Evolutionary conservation across 768 basidiomycete genomes (phyloP), one percentile per base, ranked within the genome.

Genomic region (Lentinula detonsa): DNA sequence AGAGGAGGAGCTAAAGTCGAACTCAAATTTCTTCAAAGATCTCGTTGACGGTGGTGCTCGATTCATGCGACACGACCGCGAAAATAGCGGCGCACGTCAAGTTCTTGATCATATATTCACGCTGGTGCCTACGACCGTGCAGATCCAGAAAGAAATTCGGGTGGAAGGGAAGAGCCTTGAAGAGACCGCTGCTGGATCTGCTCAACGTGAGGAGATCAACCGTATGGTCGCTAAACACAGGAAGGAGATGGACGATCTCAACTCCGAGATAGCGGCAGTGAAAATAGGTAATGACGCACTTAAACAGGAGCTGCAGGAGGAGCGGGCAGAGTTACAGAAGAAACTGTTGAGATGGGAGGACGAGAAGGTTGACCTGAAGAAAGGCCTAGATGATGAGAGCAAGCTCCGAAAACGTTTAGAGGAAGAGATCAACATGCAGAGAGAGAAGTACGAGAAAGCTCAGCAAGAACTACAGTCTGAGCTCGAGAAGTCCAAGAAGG

Each of bases 1-100:
- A 34, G 56, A 57, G 31, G 28, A 23, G 13, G 23, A 57, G 34
- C 18, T 57, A 67, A 73, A 9, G 62, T 75, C 7, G 68, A 64
- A 31, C 73, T 76, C 7, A 67, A 64, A 31, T 73, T 69, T 57
- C 77, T 75, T 81, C 70, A 74, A 77, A 63, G 71, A 74, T 23
- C 75, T 75, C 28, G 68, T 78, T 31, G 74, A 74, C 43, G 71
- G 72, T 64, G 79, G 78, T 40, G 78, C 79, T 6, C 60, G 61
- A 7, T 61, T 76, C 16, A 69, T 73, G 28, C 75, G 79, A 42
- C 75, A 78, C 59, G 62, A 61, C 42, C 69, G 70, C 37, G 71
- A 71, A 1, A 61, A 69, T n/a, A 52, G 66, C 3, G 72, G 72
- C 18, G 70, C 79, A 3, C 71, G 68, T 1, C 46, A 67, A 23